These are phyloP conservation scores for Aspergillus phoenicis DNA, from an alignment of 2,329 filamentous ascomycete genomes.

Conservation along the genomic window DNA sequence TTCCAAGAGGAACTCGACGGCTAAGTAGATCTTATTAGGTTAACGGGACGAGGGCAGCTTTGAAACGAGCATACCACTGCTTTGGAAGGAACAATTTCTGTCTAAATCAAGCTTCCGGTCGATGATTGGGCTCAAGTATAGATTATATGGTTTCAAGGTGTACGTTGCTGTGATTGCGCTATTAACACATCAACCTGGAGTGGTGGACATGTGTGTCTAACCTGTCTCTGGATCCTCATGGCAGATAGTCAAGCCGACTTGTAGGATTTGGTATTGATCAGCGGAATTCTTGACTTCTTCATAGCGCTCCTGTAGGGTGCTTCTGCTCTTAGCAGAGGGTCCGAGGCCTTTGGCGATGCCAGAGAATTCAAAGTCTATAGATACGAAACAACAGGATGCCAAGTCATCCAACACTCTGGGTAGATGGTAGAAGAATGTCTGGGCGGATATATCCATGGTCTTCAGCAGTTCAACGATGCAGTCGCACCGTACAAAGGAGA, in stretches of 20 bases:
- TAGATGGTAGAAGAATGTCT: conserved; percentile 54
- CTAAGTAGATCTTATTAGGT: conserved; percentile 33
- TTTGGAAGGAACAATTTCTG: conserved; percentile 62
- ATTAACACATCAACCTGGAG: conserved; percentile 7
- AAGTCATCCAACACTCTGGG: conserved; percentile 61
- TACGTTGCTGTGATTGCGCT: conserved; percentile 49
- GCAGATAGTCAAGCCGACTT: conserved; percentile 69
- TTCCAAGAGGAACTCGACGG: conserved; percentile 62
- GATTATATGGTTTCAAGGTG: conserved; percentile 64
- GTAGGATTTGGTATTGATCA: conserved; percentile 65
- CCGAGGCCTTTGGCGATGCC: conserved; percentile 56
- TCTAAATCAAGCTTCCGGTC: conserved; percentile 59
- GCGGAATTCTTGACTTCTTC: conserved; percentile 62
- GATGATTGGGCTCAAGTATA: conserved; percentile 61
- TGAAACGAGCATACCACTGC: conserved; percentile 46
- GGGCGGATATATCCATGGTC: conserved; percentile 60
- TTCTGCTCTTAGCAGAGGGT: conserved; percentile 44
- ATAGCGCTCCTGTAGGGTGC: conserved; percentile 63
- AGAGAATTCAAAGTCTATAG: conserved; percentile 68
- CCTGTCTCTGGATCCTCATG: conserved; percentile 57
- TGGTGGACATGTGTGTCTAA: conserved; percentile 23
- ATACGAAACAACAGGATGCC: conserved; percentile 62
- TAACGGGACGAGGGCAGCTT: not conserved
- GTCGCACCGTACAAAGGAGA: not conserved
- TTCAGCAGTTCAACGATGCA: not conserved